Evolutionary conservation across 2,329 filamentous ascomycete species (phyloP).

Genomic region (Phialophora verrucosa): DNA sequence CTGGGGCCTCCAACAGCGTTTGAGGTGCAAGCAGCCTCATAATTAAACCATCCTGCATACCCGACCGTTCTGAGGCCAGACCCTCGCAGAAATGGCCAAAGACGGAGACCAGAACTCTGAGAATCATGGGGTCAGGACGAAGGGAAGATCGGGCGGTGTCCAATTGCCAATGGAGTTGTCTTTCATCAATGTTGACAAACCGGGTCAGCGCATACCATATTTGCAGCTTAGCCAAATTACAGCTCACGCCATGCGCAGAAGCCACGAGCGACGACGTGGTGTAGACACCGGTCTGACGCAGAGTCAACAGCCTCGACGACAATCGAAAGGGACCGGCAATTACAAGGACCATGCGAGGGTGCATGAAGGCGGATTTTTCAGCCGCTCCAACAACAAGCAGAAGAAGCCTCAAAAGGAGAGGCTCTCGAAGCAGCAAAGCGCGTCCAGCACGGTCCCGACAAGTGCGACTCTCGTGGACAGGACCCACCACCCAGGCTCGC

Average conservation of each 20-base stretch:
- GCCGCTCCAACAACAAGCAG: not conserved
- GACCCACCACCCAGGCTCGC: not conserved
- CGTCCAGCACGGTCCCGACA: not conserved
- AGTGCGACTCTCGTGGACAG: not conserved
- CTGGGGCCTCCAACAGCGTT: not conserved
- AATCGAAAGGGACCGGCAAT: not conserved
- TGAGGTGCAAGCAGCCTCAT: not conserved
- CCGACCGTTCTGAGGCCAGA: not conserved
- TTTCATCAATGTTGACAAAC: conserved; percentile 17
- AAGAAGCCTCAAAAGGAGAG: not conserved
- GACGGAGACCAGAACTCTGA: not conserved
- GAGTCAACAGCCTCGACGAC: not conserved
- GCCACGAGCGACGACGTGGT: conserved; percentile 14
- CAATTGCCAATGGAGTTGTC: conserved; percentile 13
- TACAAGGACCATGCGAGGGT: not conserved
- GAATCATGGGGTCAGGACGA: not conserved
- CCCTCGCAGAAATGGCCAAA: not conserved
- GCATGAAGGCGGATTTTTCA: not conserved
- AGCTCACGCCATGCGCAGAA: conserved; percentile 17
- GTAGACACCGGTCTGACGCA: not conserved
- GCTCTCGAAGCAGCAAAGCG: not conserved
- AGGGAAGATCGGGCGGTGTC: not conserved
- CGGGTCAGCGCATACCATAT: conserved; percentile 6
- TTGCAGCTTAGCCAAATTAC: conserved; percentile 17
- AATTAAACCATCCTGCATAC: conserved; percentile 1